Conservation (phyloP, 805 yeast genomes). For the Lachancea meyersii region DNA sequence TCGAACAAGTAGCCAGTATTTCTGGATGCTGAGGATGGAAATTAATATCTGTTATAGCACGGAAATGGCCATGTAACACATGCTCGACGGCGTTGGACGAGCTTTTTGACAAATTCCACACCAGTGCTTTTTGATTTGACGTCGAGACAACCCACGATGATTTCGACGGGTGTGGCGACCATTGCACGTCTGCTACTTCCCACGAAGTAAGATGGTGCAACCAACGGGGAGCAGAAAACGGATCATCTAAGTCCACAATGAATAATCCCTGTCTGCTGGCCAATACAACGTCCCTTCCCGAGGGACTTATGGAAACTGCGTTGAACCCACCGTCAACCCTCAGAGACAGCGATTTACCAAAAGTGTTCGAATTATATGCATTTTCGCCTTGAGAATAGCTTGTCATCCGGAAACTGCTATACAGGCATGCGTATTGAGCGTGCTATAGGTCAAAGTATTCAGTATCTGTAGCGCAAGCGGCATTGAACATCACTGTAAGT, state of each 20-base stretch:
- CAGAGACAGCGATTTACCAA: constrained; percentile 74
- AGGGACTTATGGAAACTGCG: constrained; percentile 83
- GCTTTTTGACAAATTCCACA: constrained; percentile 79
- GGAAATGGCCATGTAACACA: constrained; percentile 79
- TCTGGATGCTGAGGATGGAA: constrained; percentile 87
- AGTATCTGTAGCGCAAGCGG: not conserved
- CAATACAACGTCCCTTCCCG: constrained; percentile 86
- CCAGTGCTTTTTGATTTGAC: constrained; percentile 88
- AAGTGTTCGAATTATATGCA: constrained; percentile 49
- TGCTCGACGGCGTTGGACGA: constrained; percentile 75
- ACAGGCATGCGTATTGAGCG: not conserved
- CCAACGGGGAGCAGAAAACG: constrained; percentile 92
- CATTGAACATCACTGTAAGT: too few species aligned
- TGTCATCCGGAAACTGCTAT: not conserved
- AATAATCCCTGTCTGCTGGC: constrained; percentile 79
- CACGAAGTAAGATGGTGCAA: constrained; percentile 86
- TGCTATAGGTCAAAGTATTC: not conserved
- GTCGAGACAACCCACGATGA: constrained; percentile 92
- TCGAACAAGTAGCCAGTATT: constrained; percentile 83
- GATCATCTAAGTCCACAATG: constrained; percentile 91
- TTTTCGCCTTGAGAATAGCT: constrained; percentile 17
- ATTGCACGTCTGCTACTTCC: constrained; percentile 98
- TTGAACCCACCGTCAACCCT: constrained; percentile 89
- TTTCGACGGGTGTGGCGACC: constrained; percentile 87
- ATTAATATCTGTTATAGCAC: constrained; percentile 95